Evolutionary conservation across 371 early-diverging fungal genomes (phyloP).

Genomic region (Mortierella polycephala): DNA sequence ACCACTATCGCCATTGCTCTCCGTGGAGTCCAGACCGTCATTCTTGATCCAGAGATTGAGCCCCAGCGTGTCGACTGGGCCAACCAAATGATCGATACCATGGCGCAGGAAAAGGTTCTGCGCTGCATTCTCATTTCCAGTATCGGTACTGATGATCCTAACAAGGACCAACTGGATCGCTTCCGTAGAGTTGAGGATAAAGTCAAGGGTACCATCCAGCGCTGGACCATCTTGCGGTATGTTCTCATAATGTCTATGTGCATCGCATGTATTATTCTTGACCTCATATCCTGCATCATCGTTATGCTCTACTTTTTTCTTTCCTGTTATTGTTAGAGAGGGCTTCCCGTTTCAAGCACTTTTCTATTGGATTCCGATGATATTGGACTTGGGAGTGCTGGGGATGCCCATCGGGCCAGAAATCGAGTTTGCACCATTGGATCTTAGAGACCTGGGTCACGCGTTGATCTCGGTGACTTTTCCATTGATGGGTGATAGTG

Average conservation of each 20-base stretch:
- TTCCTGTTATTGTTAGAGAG: slow-evolving; percentile 5
- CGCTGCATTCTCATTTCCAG: slow-evolving; percentile 38
- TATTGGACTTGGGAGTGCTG: slow-evolving; percentile 15
- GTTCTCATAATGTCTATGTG: neutral
- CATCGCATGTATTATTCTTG: neutral
- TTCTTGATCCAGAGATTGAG: slow-evolving; percentile 40
- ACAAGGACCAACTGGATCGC: slow-evolving; percentile 27
- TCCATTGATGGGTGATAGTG: slow-evolving; percentile 1
- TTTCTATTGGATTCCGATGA: slow-evolving; percentile 39
- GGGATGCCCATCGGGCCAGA: slow-evolving; percentile 38
- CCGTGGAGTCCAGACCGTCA: slow-evolving; percentile 23
- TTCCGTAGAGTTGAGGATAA: slow-evolving; percentile 25
- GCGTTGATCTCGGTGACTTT: slow-evolving; percentile 34
- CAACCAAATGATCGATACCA: slow-evolving; percentile 13
- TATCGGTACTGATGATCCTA: slow-evolving; percentile 40
- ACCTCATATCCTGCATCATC: neutral
- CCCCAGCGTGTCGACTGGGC: slow-evolving; percentile 25
- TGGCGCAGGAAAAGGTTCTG: slow-evolving; percentile 20
- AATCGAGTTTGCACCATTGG: slow-evolving; percentile 23
- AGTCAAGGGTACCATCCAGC: slow-evolving; percentile 17
- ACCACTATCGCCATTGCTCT: slow-evolving; percentile 18
- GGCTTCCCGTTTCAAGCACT: slow-evolving; percentile 34
- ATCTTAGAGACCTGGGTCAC: slow-evolving; percentile 30
- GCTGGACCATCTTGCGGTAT: slow-evolving; percentile 46
- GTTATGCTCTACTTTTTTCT: neutral